These are phyloP conservation scores for Lactarius vividus DNA, from an alignment of 768 basidiomycete genomes.

Conservation along the genomic window DNA sequence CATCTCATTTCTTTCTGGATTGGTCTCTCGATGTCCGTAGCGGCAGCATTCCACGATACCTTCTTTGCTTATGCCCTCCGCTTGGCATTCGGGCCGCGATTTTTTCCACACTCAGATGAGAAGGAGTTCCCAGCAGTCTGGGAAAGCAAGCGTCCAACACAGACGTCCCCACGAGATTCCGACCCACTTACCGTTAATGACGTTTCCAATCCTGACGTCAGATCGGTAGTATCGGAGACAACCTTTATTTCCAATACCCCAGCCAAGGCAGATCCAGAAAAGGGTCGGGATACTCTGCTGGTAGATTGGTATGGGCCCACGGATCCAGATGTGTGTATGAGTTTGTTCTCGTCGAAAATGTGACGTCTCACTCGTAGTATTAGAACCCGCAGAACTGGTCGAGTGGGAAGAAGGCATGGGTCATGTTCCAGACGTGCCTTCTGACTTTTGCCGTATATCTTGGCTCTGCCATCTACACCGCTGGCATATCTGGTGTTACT, in stretches of 20 bases:
- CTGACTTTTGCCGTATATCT: constrained; percentile 38
- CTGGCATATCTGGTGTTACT: constrained; percentile 33
- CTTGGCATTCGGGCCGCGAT: constrained; percentile 29
- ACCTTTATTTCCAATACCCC: background rate
- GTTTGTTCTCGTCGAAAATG: background rate
- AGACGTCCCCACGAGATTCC: constrained; percentile 9
- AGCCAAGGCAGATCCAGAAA: constrained; percentile 11
- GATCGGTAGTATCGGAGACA: constrained; percentile 9
- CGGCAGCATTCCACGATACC: constrained; percentile 32
- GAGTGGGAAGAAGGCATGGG: constrained; percentile 32
- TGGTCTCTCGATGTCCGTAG: background rate
- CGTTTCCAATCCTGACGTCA: background rate
- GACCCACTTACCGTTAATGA: background rate
- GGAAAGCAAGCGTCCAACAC: constrained; percentile 16
- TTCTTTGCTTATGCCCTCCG: constrained; percentile 35
- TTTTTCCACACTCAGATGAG: constrained; percentile 28
- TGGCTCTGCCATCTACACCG: constrained; percentile 37
- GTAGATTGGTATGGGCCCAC: constrained; percentile 33
- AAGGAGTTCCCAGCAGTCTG: constrained; percentile 23
- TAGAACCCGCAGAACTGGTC: constrained; percentile 34
- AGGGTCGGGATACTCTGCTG: constrained; percentile 28
- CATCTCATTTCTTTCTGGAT: no score
- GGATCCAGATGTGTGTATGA: constrained; percentile 25
- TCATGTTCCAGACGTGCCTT: constrained; percentile 36
- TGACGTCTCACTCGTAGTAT: background rate